Percentiles rank a stretch among this genome's conserved stretches.
These are phyloP conservation scores for Alternaria metachromatica DNA, from an alignment of 2,329 filamentous ascomycete genomes.

Conservation along the genomic window DNA sequence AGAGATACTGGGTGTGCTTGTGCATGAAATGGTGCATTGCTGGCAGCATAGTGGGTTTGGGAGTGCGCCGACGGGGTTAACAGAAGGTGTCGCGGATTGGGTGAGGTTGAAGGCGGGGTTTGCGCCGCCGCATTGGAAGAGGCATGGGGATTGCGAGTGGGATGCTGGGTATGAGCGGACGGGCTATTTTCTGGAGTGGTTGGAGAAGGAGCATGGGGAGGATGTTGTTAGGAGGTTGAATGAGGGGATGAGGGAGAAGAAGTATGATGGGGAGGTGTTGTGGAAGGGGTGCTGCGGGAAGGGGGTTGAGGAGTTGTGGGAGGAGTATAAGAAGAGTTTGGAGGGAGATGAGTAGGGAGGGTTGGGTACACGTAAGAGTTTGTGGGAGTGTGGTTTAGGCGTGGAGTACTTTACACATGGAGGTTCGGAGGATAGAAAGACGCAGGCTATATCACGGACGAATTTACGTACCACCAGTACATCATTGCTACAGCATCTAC, in stretches of 20 bases:
- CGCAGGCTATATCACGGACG: not conserved
- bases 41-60: constrained; percentile 77
- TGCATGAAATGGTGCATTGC: constrained; percentile 94
- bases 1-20: constrained; percentile 83
- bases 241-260: constrained; percentile 66
- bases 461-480: not conserved
- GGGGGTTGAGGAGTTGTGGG: constrained; percentile 74
- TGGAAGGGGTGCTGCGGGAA: constrained; percentile 73
- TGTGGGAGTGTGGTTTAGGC: not conserved
- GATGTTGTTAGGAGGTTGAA: constrained; percentile 66
- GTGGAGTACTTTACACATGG: not conserved
- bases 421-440: not conserved
- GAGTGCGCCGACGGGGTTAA: constrained; percentile 70
- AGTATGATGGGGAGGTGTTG: constrained; percentile 70
- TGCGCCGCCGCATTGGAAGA: constrained; percentile 83
- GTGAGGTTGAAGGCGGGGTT: constrained; percentile 78
- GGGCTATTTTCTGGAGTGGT: constrained; percentile 86
- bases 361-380: not conserved
- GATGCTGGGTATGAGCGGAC: constrained; percentile 90
- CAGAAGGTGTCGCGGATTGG: constrained; percentile 94
- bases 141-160: constrained; percentile 68
- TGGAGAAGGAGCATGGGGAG: constrained; percentile 69
- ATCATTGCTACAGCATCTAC: not conserved
- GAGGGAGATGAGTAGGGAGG: constrained; percentile 8
- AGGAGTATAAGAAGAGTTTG: constrained; percentile 68